Conservation (phyloP, 768 basidiomycete species). For the Pleurotus tuber-regium region DNA sequence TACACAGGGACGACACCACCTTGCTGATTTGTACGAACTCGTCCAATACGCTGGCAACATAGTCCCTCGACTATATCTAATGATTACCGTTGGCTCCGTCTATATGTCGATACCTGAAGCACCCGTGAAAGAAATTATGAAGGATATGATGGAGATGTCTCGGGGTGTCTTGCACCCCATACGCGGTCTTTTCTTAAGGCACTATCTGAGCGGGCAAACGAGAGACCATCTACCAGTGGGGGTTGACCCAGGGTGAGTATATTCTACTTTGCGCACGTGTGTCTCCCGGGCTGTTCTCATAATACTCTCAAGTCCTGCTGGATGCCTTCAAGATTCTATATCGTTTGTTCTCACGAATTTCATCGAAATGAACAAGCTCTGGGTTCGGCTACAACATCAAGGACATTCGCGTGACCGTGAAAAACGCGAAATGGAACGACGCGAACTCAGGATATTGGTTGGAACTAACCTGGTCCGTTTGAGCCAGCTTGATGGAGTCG, state of each 20-base stretch:
- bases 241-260: constrained; percentile 68
- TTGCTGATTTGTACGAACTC: constrained; percentile 97
- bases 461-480: constrained; percentile 97
- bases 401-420: constrained; percentile 97
- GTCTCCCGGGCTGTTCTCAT: constrained; percentile 7
- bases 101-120: constrained; percentile 99
- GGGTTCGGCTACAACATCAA: constrained; percentile 98
- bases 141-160: constrained; percentile 99
- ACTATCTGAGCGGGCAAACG: constrained; percentile 97
- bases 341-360: constrained; percentile 97
- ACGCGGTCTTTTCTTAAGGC: constrained; percentile 90
- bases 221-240: constrained; percentile 94
- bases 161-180: constrained; percentile 97
- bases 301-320: constrained; percentile 58
- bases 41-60: constrained; percentile 99
- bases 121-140: constrained; percentile 99
- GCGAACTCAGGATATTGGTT: constrained; percentile 92
- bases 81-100: constrained; percentile 99
- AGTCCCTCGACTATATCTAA: constrained; percentile 90
- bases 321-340: constrained; percentile 93
- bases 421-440: constrained; percentile 94
- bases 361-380: constrained; percentile 99
- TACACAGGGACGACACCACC: constrained; percentile 85
- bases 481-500: constrained; percentile 94
- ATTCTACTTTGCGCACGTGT: not conserved